Evolutionary conservation across 2,329 filamentous ascomycete species (phyloP).

Genomic region (Coniochaeta pulveracea): DNA sequence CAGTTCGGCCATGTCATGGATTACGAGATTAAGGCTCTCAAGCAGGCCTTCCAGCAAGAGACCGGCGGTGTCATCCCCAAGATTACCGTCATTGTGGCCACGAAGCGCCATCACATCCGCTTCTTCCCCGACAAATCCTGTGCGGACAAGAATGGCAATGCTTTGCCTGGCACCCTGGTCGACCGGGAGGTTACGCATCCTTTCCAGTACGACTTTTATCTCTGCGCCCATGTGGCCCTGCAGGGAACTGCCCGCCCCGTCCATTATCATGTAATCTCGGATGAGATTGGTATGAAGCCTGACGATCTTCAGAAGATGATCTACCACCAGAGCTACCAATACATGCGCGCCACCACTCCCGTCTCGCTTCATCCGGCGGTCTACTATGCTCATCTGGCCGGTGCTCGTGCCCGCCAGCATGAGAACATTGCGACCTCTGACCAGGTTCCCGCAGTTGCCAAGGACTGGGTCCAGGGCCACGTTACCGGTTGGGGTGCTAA

Average conservation of each 20-base stretch:
- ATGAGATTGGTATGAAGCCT: slow-evolving; percentile 59
- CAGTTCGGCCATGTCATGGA: slow-evolving; percentile 73
- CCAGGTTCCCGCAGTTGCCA: slow-evolving; percentile 29
- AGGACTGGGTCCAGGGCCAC: slow-evolving; percentile 25
- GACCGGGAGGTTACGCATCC: slow-evolving; percentile 87
- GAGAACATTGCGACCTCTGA: slow-evolving; percentile 39
- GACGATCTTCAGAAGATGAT: slow-evolving; percentile 76
- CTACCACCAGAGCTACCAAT: slow-evolving; percentile 92
- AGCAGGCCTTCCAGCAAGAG: slow-evolving; percentile 40
- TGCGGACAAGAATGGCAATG: slow-evolving; percentile 69
- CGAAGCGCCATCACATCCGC: slow-evolving; percentile 88
- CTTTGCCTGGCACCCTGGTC: slow-evolving; percentile 76
- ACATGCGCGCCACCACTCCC: slow-evolving; percentile 81
- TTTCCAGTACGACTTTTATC: slow-evolving; percentile 78
- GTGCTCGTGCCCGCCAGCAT: slow-evolving; percentile 68
- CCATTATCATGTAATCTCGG: slow-evolving; percentile 80
- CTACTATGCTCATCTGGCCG: slow-evolving; percentile 91
- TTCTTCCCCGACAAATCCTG: slow-evolving; percentile 60
- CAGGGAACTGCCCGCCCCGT: slow-evolving; percentile 90
- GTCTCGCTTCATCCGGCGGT: slow-evolving; percentile 83
- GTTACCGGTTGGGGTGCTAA: slow-evolving; percentile 27
- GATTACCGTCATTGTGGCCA: slow-evolving; percentile 78
- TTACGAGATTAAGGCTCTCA: slow-evolving; percentile 66
- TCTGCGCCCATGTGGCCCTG: slow-evolving; percentile 58
- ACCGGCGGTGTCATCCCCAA: slow-evolving; percentile 34